Base-by-base conservation (phyloP, 192 early-diverging fungal genomes). In the Pilobolus umbonatus region DNA sequence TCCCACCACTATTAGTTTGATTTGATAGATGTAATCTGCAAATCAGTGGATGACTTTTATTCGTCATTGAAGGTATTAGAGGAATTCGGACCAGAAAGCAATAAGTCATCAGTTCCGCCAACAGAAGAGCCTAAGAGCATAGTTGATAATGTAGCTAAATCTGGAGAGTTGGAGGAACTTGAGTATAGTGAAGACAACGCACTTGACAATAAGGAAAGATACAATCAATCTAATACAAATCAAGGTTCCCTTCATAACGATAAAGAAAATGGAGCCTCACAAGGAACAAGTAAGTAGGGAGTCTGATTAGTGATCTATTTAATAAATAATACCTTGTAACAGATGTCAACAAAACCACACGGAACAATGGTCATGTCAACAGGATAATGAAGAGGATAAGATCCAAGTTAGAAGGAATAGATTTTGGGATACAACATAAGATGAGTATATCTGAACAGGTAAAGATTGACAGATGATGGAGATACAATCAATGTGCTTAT, bases 401-500 rank as follows among this genome's bases (percentile, higher is more conserved):
- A 30, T 62, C 66, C 15, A 92, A 91, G 64, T 62, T 92, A 10
- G 83, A 87, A 36, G 88, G 88, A 24, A 62, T 64, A 9, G 87
- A 88, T 52, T 72, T 71, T 56, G 74, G 72, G 25, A 61, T 71
- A 12, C 60, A 51, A 8, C 67, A 75, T 26, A 79, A 73, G 44
- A 79, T 81, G 66, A 74, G 58, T 35, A 74, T 87, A n/a, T 42
- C 77, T 10, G 86, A 88, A 57, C 85, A 88, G 56, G 85, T 87
- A 4, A 24, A 24, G n/a, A 31, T 19, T 51, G 15, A 14, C 22
- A 35, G 21, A 24, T 40, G 19, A 9, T 40, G 4, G 10, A 10
- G 12, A 32, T 32, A 26, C 4, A 2, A 44, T 15, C 29, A 59
- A 68, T 43, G 31, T 12, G 32, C 21, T 4, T 54, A 19, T n/a